phyloP scores from a whole-genome alignment of 2,329 filamentous ascomycete genomes.

The Aspergillus ruber region DNA sequence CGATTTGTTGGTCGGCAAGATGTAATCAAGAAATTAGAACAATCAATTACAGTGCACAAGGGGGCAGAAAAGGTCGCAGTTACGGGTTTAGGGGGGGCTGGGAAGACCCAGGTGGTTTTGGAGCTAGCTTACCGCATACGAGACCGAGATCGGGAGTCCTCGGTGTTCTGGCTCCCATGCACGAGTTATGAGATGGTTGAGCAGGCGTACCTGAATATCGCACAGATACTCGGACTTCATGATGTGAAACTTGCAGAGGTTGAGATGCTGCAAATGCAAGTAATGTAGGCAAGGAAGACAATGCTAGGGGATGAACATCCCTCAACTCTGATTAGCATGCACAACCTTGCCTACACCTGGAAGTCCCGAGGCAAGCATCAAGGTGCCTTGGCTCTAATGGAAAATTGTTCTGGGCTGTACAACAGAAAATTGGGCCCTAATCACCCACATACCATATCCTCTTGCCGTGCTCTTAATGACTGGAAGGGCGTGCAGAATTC shows the following conservation, averaged over 20 bases:
- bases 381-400: neutral
- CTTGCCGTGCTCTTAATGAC: neutral
- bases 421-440: neutral
- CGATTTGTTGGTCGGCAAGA: conserved; percentile 8
- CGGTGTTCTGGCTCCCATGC: conserved; percentile 22
- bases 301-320: neutral
- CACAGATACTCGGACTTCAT: conserved; percentile 6
- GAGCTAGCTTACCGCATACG: conserved; percentile 18
- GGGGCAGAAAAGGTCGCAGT: conserved; percentile 12
- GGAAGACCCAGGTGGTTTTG: conserved; percentile 23
- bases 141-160: conserved; percentile 12
- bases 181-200: conserved; percentile 15
- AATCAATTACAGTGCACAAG: conserved; percentile 1
- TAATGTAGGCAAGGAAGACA: neutral
- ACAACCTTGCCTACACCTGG: neutral
- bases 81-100: conserved; percentile 19
- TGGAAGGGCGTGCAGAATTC: neutral
- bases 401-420: neutral
- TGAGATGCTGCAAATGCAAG: neutral
- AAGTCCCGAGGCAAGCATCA: neutral
- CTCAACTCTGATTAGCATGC: neutral
- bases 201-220: conserved; percentile 15
- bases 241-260: conserved; percentile 3
- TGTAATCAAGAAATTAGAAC: conserved; percentile 4
- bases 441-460: neutral